Conservation (phyloP, 2,329 filamentous ascomycete species). For the Coleophoma cylindrospora region DNA sequence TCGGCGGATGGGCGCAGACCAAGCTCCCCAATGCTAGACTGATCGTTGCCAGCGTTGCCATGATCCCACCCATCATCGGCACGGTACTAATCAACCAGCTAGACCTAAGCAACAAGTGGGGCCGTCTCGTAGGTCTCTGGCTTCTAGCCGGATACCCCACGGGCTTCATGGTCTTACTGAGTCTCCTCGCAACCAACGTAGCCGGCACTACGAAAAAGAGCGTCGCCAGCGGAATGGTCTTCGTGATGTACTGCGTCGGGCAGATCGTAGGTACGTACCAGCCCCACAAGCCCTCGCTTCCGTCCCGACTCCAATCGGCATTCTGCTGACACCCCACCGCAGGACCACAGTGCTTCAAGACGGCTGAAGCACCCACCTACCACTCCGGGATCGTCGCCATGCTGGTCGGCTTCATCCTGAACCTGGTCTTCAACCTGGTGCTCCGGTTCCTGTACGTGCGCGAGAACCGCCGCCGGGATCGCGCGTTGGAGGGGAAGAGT, state of each 20-base stretch:
- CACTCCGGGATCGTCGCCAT: constrained; percentile 29
- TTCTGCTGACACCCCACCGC: constrained; percentile 1
- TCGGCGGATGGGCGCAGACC: constrained; percentile 9
- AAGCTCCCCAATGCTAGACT: constrained; percentile 22
- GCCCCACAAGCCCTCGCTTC: constrained; percentile 3
- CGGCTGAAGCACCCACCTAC: constrained; percentile 26
- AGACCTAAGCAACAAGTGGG: constrained; percentile 21
- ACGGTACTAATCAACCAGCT: constrained; percentile 26
- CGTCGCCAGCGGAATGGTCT: constrained; percentile 64
- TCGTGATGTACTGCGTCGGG: constrained; percentile 69
- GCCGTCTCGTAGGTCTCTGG: constrained; percentile 26
- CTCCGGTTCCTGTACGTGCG: constrained; percentile 20
- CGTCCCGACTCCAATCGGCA: too few species aligned
- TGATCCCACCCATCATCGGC: constrained; percentile 27
- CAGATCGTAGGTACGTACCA: constrained; percentile 60
- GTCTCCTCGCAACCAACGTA: constrained; percentile 55
- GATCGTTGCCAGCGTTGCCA: constrained; percentile 22
- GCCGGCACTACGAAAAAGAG: constrained; percentile 72
- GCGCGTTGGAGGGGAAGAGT: constrained; percentile 19
- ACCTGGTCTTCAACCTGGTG: constrained; percentile 21
- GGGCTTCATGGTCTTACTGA: constrained; percentile 31
- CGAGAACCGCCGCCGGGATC: constrained; percentile 27
- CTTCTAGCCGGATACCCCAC: constrained; percentile 25
- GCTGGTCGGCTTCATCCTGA: constrained; percentile 24
- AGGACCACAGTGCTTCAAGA: constrained; percentile 29